Conservation (phyloP, 139 green algal species). For the Micromonas pusilla region DNA sequence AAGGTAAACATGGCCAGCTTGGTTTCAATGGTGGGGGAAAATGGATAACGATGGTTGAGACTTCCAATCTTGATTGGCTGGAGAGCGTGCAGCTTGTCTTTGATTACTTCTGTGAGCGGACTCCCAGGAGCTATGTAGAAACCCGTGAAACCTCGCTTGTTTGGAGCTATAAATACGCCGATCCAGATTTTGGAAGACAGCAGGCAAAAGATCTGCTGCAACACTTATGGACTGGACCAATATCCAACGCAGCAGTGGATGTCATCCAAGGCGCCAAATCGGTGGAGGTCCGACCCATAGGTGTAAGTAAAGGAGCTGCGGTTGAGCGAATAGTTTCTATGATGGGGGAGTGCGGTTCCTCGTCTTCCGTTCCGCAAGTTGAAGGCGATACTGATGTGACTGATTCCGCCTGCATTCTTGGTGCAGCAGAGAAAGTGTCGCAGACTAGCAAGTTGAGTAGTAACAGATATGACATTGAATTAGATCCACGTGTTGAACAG, state of each 20-base stretch:
- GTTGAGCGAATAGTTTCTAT: slow-evolving; percentile 72
- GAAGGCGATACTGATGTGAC: not conserved
- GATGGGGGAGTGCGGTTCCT: slow-evolving; percentile 45
- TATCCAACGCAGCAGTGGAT: slow-evolving; percentile 92
- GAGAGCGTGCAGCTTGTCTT: slow-evolving; percentile 92
- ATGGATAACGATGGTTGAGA: slow-evolving; percentile 23
- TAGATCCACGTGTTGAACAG: too few relatives aligned
- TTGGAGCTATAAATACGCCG: slow-evolving; percentile 96
- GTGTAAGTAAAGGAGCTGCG: slow-evolving; percentile 86
- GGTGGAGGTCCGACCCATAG: slow-evolving; percentile 82
- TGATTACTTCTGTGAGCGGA: slow-evolving; percentile 98
- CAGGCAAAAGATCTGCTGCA: slow-evolving; percentile 67
- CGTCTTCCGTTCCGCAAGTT: not conserved
- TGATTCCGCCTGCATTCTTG: not conserved
- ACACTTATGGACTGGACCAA: slow-evolving; percentile 96
- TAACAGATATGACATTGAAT: not conserved
- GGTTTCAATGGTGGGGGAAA: not conserved
- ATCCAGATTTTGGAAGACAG: slow-evolving; percentile 51
- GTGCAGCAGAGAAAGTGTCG: not conserved
- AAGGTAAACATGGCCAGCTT: slow-evolving; percentile 19
- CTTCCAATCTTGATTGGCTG: slow-evolving; percentile 79
- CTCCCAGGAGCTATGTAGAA: slow-evolving; percentile 85
- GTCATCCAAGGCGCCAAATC: slow-evolving; percentile 80
- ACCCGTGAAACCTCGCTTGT: slow-evolving; percentile 85
- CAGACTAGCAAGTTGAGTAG: slow-evolving; percentile 11